These are phyloP conservation scores for Hygrophoropsis aurantiaca DNA, from an alignment of 768 basidiomycete species.

Conservation along the genomic window DNA sequence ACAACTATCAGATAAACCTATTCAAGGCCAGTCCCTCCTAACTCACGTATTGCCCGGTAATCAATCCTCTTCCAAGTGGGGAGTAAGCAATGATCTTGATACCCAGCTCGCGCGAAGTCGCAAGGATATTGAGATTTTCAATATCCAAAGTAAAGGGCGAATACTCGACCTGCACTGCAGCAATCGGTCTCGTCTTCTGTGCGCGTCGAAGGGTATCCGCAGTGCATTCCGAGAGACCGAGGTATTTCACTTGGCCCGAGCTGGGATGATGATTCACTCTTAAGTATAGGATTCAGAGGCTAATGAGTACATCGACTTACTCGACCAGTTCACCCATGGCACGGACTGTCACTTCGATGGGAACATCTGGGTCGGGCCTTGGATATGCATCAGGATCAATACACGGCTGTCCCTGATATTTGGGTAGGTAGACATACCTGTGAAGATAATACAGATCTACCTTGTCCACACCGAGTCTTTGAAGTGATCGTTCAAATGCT, in stretches of 20 bases:
- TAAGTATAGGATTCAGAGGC: slow-evolving; percentile 11
- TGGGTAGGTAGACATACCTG: slow-evolving; percentile 15
- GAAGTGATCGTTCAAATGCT: slow-evolving; percentile 39
- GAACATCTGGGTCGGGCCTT: slow-evolving; percentile 40
- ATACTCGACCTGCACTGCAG: slow-evolving; percentile 52
- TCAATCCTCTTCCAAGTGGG: slow-evolving; percentile 52
- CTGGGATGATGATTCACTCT: too few species aligned
- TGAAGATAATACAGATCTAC: slow-evolving; percentile 53
- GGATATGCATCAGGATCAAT: not conserved
- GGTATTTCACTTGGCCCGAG: slow-evolving; percentile 45
- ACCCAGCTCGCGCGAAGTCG: slow-evolving; percentile 48
- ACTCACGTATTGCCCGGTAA: slow-evolving; percentile 46
- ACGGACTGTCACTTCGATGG: slow-evolving; percentile 51
- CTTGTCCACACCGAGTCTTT: slow-evolving; percentile 38
- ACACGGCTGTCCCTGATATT: not conserved
- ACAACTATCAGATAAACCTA: not conserved
- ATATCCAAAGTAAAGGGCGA: slow-evolving; percentile 50
- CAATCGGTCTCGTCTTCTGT: slow-evolving; percentile 48
- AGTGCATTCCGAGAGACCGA: slow-evolving; percentile 56
- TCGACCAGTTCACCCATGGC: slow-evolving; percentile 55
- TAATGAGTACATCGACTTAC: slow-evolving; percentile 23
- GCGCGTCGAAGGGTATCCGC: slow-evolving; percentile 48
- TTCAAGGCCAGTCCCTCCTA: slow-evolving; percentile 1
- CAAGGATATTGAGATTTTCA: slow-evolving; percentile 43
- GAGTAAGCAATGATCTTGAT: slow-evolving; percentile 51